phyloP scores from a whole-genome alignment of 148 eudicot genomes.

The Rhododendron vialii region DNA sequence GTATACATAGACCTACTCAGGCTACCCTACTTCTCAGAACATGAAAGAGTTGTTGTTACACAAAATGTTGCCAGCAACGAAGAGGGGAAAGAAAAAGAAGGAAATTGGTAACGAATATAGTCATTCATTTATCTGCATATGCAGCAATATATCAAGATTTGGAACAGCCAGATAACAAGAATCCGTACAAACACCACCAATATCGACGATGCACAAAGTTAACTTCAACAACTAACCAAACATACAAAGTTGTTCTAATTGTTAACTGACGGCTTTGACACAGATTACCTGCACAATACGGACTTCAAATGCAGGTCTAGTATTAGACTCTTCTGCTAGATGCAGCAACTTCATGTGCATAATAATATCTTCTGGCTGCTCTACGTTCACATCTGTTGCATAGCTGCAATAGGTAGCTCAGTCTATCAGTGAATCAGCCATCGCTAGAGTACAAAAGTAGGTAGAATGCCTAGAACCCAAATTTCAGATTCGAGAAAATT shows the following conservation, averaged over 20 bases:
- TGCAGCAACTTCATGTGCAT: slow-evolving; percentile 63
- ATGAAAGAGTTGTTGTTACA: not conserved
- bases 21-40: not conserved
- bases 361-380: slow-evolving; percentile 72
- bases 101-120: not conserved
- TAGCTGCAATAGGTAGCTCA: slow-evolving; percentile 35
- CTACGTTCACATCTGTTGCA: slow-evolving; percentile 73
- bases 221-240: not conserved
- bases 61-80: too few species aligned
- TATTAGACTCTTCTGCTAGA: slow-evolving; percentile 49
- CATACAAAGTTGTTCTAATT: not conserved
- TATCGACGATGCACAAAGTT: not conserved
- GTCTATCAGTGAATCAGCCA: not conserved
- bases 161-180: not conserved
- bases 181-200: not conserved
- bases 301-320: slow-evolving; percentile 48
- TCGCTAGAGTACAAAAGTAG: not conserved
- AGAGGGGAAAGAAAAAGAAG: not conserved
- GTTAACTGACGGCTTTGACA: not conserved
- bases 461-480: not conserved
- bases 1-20: not conserved
- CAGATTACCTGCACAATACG: slow-evolving; percentile 49
- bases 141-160: not conserved
- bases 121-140: not conserved
- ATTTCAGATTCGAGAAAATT: not conserved